phyloP scores from a whole-genome alignment of 1,284 basidiomycete species.

The Moniliophthora roreri region DNA sequence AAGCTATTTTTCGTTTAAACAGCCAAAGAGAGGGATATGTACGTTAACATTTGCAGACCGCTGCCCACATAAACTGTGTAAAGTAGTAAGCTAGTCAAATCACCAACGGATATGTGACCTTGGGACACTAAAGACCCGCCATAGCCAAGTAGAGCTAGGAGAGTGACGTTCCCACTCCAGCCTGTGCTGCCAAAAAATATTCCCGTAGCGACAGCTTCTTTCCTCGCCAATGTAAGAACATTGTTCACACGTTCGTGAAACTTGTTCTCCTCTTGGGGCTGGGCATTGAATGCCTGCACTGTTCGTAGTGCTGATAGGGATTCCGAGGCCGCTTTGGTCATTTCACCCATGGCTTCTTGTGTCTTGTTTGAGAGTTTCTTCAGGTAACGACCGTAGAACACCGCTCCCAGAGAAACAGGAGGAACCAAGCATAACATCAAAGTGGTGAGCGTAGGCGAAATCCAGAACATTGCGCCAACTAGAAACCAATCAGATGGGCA shows the following conservation, averaged over 20 bases:
- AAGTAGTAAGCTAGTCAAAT: conserved; percentile 87
- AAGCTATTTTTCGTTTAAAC: neutral
- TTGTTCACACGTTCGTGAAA: conserved; percentile 66
- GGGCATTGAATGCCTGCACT: conserved; percentile 88
- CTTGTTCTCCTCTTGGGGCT: conserved; percentile 70
- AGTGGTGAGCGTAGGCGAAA: conserved; percentile 87
- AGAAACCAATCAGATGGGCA: conserved; percentile 7
- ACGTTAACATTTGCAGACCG: conserved; percentile 80
- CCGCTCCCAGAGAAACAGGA: conserved; percentile 93
- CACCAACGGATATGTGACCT: conserved; percentile 88
- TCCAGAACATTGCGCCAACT: conserved; percentile 96
- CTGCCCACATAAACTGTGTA: conserved; percentile 92
- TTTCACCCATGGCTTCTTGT: conserved; percentile 92
- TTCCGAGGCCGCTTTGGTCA: conserved; percentile 93
- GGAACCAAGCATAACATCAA: conserved; percentile 96
- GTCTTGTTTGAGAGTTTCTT: conserved; percentile 90
- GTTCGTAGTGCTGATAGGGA: conserved; percentile 92
- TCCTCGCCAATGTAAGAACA: conserved; percentile 79
- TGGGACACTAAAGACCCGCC: conserved; percentile 89
- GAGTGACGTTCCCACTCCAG: conserved; percentile 92
- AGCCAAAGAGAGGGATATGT: conserved; percentile 26
- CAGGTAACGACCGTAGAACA: conserved; percentile 94
- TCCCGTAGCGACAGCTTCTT: conserved; percentile 89
- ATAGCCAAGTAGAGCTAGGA: conserved; percentile 89
- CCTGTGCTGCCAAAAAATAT: conserved; percentile 94